Evolutionary conservation across 345 rosid genomes (phyloP), one percentile per base, ranked within the genome.

Genomic region (Bruguiera parviflora): DNA sequence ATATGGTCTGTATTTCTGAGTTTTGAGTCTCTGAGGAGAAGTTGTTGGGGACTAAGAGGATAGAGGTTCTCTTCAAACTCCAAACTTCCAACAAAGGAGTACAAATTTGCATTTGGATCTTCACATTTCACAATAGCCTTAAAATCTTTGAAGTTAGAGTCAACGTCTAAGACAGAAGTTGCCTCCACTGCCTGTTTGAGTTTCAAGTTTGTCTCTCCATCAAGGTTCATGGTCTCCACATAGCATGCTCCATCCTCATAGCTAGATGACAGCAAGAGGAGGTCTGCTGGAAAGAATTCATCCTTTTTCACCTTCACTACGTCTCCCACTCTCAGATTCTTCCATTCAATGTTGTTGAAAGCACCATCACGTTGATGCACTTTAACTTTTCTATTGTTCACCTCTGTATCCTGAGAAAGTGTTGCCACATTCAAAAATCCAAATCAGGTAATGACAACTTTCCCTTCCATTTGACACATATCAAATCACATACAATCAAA

Each of bases 161-260:
- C 92, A 64, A 84, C 91, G 2, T 80, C 78, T 69, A 91, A 80
- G 51, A 70, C 75, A 3, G 91, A 83, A 73, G 98, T 91, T 28
- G 71, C 87, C 71, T 91, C 96, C 55, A 86, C 72, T 66, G 89
- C 91, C 81, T 93, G 94, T 71, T 88, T 91, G 10, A 89, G 78
- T 78, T 93, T 93, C 62, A 93, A 82, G 79, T 93, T 93, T 20
- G 98, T 91, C 76, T 93, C 98, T 15, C 98, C 98, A 58, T 93
- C 98, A 21, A 93, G 93, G 68, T 93, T 93, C 96, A 86, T 93
- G 52, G 98, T 93, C 85, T 91, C 98, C n/a, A 93, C 97, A 77
- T 91, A 93, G 82, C 97, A 91, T 65, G 83, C 71, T 60, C 87
- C 92, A 70, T 91, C 97, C 1, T 87, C 96, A 70, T 88, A 91